Percentiles rank a stretch among this genome's conserved stretches.
These are phyloP conservation scores for Lipomyces mesembrius DNA, from an alignment of 805 yeast genomes.

Conservation along the genomic window DNA sequence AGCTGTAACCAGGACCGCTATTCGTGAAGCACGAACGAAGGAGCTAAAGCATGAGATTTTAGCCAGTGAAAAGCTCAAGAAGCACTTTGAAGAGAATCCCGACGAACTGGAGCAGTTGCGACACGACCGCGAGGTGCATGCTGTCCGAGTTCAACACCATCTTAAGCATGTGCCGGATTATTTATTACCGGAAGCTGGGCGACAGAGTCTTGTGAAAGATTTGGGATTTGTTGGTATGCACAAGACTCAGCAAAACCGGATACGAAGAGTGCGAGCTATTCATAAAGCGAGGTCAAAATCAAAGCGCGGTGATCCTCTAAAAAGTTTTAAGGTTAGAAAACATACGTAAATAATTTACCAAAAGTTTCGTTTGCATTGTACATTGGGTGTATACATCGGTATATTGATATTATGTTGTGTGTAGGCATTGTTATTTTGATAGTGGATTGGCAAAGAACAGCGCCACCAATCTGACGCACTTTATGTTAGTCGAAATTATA, in stretches of 20 bases:
- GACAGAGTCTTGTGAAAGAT: conserved; percentile 37
- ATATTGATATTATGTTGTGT: neutral
- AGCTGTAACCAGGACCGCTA: conserved; percentile 85
- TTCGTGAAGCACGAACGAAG: conserved; percentile 89
- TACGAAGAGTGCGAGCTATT: conserved; percentile 38
- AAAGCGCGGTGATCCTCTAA: conserved; percentile 62
- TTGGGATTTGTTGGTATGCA: conserved; percentile 39
- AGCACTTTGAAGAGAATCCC: conserved; percentile 97
- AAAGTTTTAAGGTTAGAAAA: conserved; percentile 49
- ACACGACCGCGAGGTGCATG: conserved; percentile 88
- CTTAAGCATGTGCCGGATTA: conserved; percentile 92
- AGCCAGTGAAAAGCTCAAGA: conserved; percentile 84
- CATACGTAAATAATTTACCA: neutral
- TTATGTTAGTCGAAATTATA: neutral
- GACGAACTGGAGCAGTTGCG: conserved; percentile 86
- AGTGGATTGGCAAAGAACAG: too few species aligned
- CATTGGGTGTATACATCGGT: neutral
- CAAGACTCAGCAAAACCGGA: conserved; percentile 40
- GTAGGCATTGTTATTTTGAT: too few species aligned
- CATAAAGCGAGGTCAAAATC: conserved; percentile 31
- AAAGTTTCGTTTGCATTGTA: neutral
- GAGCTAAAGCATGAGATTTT: conserved; percentile 87
- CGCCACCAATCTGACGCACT: too few species aligned
- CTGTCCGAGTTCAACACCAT: conserved; percentile 79
- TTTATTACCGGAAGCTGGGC: conserved; percentile 67